Conservation (phyloP, 176 grass and related monocot species). For the Areca catechu region DNA sequence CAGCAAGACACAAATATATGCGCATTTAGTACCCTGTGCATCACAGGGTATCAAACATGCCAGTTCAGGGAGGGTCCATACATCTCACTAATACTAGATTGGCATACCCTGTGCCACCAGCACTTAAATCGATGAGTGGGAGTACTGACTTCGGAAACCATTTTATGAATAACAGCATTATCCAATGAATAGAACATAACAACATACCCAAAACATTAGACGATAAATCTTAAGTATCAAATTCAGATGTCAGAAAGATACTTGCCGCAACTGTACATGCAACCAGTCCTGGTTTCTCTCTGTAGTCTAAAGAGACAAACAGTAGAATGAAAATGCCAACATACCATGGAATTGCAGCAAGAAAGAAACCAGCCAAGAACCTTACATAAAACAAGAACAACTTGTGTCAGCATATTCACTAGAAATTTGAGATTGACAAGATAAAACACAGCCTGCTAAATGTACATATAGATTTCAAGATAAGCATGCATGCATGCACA, state of each 20-base stretch:
- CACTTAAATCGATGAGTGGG: too few relatives aligned
- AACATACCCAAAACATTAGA: not conserved
- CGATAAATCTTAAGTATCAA: not conserved
- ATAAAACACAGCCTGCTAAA: too few relatives aligned
- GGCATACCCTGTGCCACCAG: too few relatives aligned
- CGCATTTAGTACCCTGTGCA: too few relatives aligned
- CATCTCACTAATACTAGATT: too few relatives aligned
- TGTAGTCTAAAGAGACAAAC: constrained; percentile 56
- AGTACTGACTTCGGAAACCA: too few relatives aligned
- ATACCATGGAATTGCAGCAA: constrained; percentile 64
- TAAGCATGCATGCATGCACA: too few relatives aligned
- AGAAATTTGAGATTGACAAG: too few relatives aligned
- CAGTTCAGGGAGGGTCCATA: too few relatives aligned
- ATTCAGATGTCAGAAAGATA: not conserved
- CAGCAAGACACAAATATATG: too few relatives aligned
- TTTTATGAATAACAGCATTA: not conserved
- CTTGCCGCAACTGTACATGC: constrained; percentile 66
- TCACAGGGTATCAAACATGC: too few relatives aligned
- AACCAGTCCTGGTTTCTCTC: constrained; percentile 57
- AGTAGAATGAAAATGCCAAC: constrained; percentile 49
- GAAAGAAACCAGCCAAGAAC: constrained; percentile 54
- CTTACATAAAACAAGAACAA: constrained; percentile 23
- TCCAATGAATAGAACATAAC: not conserved
- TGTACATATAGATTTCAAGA: too few relatives aligned
- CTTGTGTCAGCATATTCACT: not conserved